Base-by-base conservation (phyloP, 305 asterid species). In the Fraxinus albicans region DNA sequence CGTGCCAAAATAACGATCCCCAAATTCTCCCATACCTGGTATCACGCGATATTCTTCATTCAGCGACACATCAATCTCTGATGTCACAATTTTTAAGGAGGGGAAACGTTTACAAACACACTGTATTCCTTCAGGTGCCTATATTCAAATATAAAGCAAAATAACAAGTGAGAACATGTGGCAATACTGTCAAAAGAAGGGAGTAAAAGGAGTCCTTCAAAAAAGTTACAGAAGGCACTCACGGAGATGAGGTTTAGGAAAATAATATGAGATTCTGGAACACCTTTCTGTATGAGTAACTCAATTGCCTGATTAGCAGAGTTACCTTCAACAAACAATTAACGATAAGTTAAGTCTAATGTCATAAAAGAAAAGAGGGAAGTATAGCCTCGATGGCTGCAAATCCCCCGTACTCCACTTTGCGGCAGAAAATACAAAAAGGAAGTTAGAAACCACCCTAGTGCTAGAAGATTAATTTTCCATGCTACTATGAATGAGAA, bases 281-380 rank as follows among this genome's bases (percentile, higher is more conserved):
- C 99, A 82, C 99, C 99, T 88, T 96, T 96, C 89, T 87, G 98
- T 86, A 96, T 84, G 83, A 96, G 94, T 65, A 96, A 87, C 86
- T 95, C 98, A 81, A 96, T 96, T 78, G 99, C 98, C 90, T 96
- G 98, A 85, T 96, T 96, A 79, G 99, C 99, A 83, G 98, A 96
- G 90, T 96, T 96, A 79, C 98, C 99, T 96, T 88, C 86, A 85
- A 58, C 74, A 65, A 21, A 79, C 77, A 63, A 21, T 19, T 78
- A 33, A 38, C 10, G 10, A 38, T 38, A 38, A 1, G 47, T 40
- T 40, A 40, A 38, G 10, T 44, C 0, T 44, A 1, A 69, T 12
- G n/a, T 29, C 36, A 69, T 29, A 69, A 0, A 29, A 69, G 17
- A 67, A 69, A 69, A 29, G 38, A 1, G 21, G 4, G 35, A 69